These are phyloP conservation scores for Capsicum baccatum DNA, from an alignment of 257 asterid species.

Conservation along the genomic window DNA sequence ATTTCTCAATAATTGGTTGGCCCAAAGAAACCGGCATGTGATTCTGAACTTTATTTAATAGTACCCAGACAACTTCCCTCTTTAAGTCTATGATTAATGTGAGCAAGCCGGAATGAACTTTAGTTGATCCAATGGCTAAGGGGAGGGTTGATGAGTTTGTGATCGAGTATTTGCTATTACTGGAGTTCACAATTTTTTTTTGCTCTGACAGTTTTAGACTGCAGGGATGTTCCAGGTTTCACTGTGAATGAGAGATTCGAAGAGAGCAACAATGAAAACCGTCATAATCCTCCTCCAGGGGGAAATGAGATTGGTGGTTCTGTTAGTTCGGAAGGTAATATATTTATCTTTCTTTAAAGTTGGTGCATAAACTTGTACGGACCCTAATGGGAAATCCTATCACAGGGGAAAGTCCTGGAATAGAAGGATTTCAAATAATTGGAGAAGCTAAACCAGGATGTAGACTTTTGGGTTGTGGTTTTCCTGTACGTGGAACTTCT, in stretches of 20 bases:
- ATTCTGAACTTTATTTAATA: constrained; percentile 1
- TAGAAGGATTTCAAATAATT: constrained; percentile 84
- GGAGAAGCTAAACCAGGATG: constrained; percentile 98
- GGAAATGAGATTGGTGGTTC: constrained; percentile 59
- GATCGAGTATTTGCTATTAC: constrained; percentile 15
- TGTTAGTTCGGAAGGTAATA: constrained; percentile 72
- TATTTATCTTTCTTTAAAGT: constrained; percentile 20
- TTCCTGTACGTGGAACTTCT: constrained; percentile 92
- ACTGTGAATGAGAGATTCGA: constrained; percentile 48
- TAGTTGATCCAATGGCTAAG: constrained; percentile 3
- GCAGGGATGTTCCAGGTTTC: constrained; percentile 66
- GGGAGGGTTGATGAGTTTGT: constrained; percentile 17
- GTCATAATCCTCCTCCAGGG: constrained; percentile 51
- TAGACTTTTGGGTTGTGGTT: constrained; percentile 89
- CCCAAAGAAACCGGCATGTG: constrained; percentile 14
- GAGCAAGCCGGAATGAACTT: constrained; percentile 19
- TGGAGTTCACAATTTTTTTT: neutral
- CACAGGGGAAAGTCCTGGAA: constrained; percentile 88
- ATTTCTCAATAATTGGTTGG: neutral
- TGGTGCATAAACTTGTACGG: neutral
- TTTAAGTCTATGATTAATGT: neutral
- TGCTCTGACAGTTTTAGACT: constrained; percentile 33
- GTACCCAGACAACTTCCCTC: neutral
- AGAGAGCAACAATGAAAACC: constrained; percentile 53
- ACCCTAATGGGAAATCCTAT: constrained; percentile 38